Conservation (phyloP, 306 rosid genomes). For the cucumber (Cucumis sativus) region DNA sequence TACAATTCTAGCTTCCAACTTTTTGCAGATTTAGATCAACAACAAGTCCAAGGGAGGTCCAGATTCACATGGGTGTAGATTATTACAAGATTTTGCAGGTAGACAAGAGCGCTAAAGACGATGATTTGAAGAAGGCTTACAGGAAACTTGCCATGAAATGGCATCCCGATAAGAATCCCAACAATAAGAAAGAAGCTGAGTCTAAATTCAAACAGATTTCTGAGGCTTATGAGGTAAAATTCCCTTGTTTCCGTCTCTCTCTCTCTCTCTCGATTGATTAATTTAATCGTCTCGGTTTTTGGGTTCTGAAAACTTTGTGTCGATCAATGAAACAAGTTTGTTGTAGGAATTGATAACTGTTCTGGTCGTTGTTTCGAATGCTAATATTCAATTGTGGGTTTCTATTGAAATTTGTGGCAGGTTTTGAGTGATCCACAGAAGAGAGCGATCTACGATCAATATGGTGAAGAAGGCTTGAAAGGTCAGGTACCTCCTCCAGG, state of each 20-base stretch:
- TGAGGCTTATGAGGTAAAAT: constrained; percentile 69
- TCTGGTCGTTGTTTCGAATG: not conserved
- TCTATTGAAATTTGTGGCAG: constrained; percentile 16
- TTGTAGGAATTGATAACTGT: not conserved
- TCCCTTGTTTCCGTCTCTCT: not conserved
- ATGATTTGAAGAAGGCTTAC: constrained; percentile 77
- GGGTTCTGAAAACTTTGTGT: not conserved
- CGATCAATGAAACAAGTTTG: not conserved
- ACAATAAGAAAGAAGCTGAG: constrained; percentile 72
- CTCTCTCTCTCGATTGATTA: not conserved
- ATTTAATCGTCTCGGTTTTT: not conserved
- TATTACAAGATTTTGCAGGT: constrained; percentile 70
- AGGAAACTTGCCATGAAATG: constrained; percentile 91
- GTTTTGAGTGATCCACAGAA: constrained; percentile 87
- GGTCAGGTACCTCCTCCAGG: constrained; percentile 72
- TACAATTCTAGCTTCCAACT: not conserved
- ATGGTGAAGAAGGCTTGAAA: constrained; percentile 84
- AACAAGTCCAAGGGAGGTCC: not conserved
- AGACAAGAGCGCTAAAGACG: constrained; percentile 56
- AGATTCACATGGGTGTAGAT: constrained; percentile 55
- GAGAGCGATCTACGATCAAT: constrained; percentile 73
- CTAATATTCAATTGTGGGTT: not conserved
- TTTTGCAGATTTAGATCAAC: not conserved
- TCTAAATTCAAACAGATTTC: constrained; percentile 71
- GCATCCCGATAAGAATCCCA: constrained; percentile 88